A percentile compares a stretch with the other conserved stretches of the same genome.
phyloP scores from a whole-genome alignment of 2,329 filamentous ascomycete species.

The Macrophomina tecta region DNA sequence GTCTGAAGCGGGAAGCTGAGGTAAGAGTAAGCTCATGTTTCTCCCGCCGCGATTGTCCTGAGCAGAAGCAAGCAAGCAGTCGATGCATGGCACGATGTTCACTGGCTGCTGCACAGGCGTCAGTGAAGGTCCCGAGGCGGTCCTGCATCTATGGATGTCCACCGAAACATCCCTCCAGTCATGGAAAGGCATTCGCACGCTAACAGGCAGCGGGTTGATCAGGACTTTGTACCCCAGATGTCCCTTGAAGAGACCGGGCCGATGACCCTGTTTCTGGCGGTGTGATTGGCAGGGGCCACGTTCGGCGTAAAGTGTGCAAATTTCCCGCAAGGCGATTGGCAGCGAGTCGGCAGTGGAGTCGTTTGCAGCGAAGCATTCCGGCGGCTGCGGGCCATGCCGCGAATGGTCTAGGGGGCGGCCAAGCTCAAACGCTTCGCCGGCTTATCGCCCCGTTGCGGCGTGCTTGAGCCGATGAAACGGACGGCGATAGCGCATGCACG shows the following conservation, averaged over 20 bases:
- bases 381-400: no score
- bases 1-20: slow-evolving; percentile 41
- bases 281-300: neutral
- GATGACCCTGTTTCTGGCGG: neutral
- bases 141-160: no score
- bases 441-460: slow-evolving; percentile 2
- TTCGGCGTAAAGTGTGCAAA: neutral
- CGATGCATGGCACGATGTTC: neutral
- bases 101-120: neutral
- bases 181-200: no score
- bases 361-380: neutral
- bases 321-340: neutral
- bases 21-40: slow-evolving; percentile 43
- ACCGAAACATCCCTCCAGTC: no score
- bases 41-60: no score
- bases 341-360: neutral
- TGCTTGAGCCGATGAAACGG: slow-evolving; percentile 10
- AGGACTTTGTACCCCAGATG: no score
- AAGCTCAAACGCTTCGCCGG: slow-evolving; percentile 5
- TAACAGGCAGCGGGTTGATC: no score
- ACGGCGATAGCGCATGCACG: slow-evolving; percentile 17
- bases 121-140: no score
- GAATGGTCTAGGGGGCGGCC: no score
- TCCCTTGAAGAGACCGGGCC: no score
- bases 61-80: slow-evolving; percentile 32